Evolutionary conservation across 129 eudicot species (phyloP).

Genomic region (Saposhnikovia divaricata): DNA sequence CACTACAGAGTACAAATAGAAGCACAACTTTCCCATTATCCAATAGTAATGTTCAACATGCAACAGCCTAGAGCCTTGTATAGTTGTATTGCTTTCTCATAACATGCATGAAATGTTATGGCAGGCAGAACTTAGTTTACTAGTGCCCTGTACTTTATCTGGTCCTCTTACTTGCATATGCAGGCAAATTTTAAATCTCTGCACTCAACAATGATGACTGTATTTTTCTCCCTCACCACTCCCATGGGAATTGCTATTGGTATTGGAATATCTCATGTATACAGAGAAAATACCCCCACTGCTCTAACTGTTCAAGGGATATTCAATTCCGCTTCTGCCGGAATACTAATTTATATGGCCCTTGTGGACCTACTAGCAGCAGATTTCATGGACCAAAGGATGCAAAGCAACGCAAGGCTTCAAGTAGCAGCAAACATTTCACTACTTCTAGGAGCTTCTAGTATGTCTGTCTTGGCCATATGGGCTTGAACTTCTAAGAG

Average conservation of each 20-base stretch:
- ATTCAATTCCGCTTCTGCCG: conserved; percentile 59
- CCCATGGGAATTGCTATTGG: conserved; percentile 67
- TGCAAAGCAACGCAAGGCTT: conserved; percentile 55
- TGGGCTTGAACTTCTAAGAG: conserved; percentile 37
- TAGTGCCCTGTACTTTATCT: not conserved
- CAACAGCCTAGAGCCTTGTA: not conserved
- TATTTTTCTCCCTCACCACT: conserved; percentile 63
- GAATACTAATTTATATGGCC: conserved; percentile 72
- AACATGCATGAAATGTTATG: not conserved
- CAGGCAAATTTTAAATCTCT: conserved; percentile 57
- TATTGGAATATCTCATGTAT: conserved; percentile 47
- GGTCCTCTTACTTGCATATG: conserved; percentile 3
- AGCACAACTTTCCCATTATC: conserved; percentile 1
- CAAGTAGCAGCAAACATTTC: conserved; percentile 58
- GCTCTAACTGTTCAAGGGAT: conserved; percentile 56
- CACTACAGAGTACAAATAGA: not conserved
- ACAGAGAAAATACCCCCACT: conserved; percentile 44
- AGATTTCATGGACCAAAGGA: conserved; percentile 68
- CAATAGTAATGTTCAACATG: not conserved
- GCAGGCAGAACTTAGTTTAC: not conserved
- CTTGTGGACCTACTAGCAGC: conserved; percentile 78
- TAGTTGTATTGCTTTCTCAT: not conserved
- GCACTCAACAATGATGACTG: conserved; percentile 46
- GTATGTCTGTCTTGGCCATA: conserved; percentile 68
- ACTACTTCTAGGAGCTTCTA: conserved; percentile 54